Evolutionary conservation across 768 basidiomycete species (phyloP), one percentile per base, ranked within the genome.

Genomic region (Boletus edulis): DNA sequence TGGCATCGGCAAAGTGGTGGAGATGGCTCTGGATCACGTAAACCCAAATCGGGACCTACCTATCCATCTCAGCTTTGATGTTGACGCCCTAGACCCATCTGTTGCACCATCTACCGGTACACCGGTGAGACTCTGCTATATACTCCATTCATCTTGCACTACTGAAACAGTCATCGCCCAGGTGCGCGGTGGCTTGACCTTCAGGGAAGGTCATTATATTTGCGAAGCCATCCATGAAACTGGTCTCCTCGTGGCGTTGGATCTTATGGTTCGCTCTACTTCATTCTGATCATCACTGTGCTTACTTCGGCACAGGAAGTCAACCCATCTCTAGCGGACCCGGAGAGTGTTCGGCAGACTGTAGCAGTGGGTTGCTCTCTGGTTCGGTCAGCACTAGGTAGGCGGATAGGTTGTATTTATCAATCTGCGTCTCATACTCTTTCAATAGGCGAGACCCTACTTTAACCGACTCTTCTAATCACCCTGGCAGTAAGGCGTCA

Each of bases 171-270:
- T 50, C 43, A 39, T 52, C 22, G 6, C 37, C 27, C 54, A 89
- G 84, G 92, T 96, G 22, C 88, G 95, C 62, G 97, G 97, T 3
- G 97, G 97, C 12, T 75, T 99, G 57, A 94, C 91, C 20, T 99
- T 98, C 76, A 78, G 97, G 60, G 97, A 99, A 69, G 96, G 95
- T n/a, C 97, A 98, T 73, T 98, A 95, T 70, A 94, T 96, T 64
- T 94, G 91, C 61, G 94, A 98, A 73, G 87, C 90, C 6, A 82
- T 98, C 41, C 84, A 85, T 57, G 94, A 97, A 76, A 98, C 95
- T 6, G 94, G 94, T 7, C 81, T 89, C 54, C 81, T 99, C 18
- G 94, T 97, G 24, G 92, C 87, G 0, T 74, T 98, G 22, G 96
- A 99, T 73, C 77, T 99, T 58, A 95, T 99, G 94, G 94, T 89